phyloP scores from a whole-genome alignment of 1,284 basidiomycete genomes.

The Schizophyllum commune region DNA sequence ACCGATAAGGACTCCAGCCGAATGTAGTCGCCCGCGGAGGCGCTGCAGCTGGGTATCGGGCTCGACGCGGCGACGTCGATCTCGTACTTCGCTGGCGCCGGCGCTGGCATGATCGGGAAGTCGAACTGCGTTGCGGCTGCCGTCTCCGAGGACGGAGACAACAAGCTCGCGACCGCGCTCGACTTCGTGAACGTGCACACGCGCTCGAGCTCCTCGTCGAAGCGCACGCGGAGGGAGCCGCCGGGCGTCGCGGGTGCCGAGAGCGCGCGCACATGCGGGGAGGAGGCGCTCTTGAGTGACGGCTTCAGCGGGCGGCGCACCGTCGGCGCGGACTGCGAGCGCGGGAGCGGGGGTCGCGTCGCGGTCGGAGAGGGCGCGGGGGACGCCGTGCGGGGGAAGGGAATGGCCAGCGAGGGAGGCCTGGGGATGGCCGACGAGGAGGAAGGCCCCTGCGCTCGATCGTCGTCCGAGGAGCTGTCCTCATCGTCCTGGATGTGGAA shows the following conservation, averaged over 20 bases:
- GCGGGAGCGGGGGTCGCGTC: neutral
- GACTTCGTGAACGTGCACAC: slow-evolving; percentile 94
- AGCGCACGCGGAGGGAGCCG: slow-evolving; percentile 55
- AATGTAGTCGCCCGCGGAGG: slow-evolving; percentile 31
- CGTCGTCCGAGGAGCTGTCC: neutral
- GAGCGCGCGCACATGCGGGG: slow-evolving; percentile 35
- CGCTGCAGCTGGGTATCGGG: slow-evolving; percentile 48
- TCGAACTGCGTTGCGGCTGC: slow-evolving; percentile 70
- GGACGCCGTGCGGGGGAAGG: neutral
- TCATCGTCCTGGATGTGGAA: neutral
- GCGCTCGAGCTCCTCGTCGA: slow-evolving; percentile 84
- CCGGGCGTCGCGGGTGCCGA: slow-evolving; percentile 65
- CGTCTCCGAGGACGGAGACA: slow-evolving; percentile 81
- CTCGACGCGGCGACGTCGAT: slow-evolving; percentile 27
- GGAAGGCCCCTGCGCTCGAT: neutral
- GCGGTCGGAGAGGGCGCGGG: too few species aligned
- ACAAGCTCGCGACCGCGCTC: slow-evolving; percentile 75
- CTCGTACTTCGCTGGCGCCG: slow-evolving; percentile 26
- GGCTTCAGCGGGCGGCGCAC: slow-evolving; percentile 79
- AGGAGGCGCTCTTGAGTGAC: slow-evolving; percentile 68
- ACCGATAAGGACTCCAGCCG: slow-evolving; percentile 49
- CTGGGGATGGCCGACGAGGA: too few species aligned
- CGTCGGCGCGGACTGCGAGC: neutral
- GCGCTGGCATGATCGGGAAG: slow-evolving; percentile 48
- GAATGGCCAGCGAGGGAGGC: neutral